Evolutionary conservation across 108 stramenopile species (phyloP), one percentile per base, ranked within the genome.

Genomic region (Skeletonema marinoi): DNA sequence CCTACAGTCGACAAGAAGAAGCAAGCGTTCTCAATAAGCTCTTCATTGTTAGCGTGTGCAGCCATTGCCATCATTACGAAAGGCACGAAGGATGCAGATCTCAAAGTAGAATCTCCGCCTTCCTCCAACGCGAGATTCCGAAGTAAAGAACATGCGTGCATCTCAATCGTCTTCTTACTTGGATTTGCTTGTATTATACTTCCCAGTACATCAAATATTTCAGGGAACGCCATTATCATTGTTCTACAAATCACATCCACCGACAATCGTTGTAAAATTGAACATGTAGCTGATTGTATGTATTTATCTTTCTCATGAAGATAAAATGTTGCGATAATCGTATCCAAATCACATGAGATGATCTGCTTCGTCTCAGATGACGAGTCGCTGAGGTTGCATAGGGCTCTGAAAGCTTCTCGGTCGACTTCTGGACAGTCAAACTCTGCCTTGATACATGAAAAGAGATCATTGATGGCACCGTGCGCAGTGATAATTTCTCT

Each of bases 1-100:
- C 64, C 65, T 29, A 75, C 32, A 16, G 56, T 75, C 58, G 33
- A 44, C 30, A 75, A 60, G n/a, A 75, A 16, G 58, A 42, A 16
- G 33, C 74, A 75, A 11, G 66, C 65, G 42, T 44, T 75, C 42
- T 75, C 65, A 60, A 66, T 51, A 4, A 75, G 13, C 21, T 75
- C 65, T 32, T 5, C 66, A 42, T 2, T 31, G 33, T 44, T 19
- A 29, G 56, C 4, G 33, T 59, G 31, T 9, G 46, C 32, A 32
- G 21, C 19, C 74, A 75, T 75, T 3, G 74, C 58, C 1, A 44
- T 9, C 29, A 60, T 19, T 13, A 59, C 51, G 11, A 67, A 33
- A 12, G 65, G 39, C 14, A 67, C 65, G 38, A 75, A 75, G 5
- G 65, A 39, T 29, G 13, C 25, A 54, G 42, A 64, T 19, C 62